These are phyloP conservation scores for Haberlea rhodopensis DNA, from an alignment of 257 asterid species.

Conservation along the genomic window DNA sequence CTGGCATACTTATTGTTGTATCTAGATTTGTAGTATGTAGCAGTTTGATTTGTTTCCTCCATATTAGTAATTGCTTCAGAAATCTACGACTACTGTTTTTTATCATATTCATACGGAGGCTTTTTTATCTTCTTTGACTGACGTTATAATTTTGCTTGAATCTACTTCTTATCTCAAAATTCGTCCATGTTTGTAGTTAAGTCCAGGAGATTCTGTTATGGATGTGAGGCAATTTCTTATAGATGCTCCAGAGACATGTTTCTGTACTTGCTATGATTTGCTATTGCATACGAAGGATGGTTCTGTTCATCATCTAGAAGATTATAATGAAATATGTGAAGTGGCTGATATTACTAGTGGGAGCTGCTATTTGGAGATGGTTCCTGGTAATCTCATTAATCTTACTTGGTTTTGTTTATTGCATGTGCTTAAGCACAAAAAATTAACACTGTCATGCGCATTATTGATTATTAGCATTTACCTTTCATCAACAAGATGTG, in stretches of 20 bases:
- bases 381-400: constrained; percentile 57
- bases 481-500: background rate
- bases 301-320: constrained; percentile 73
- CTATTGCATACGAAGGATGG: constrained; percentile 76
- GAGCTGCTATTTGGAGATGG: constrained; percentile 87
- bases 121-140: constrained; percentile 1
- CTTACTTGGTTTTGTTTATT: constrained; percentile 22
- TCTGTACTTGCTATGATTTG: constrained; percentile 88
- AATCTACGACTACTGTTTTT: background rate
- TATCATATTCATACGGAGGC: background rate
- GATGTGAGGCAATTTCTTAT: constrained; percentile 97
- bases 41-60: constrained; percentile 14
- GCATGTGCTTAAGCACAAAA: constrained; percentile 3
- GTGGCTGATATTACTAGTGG: constrained; percentile 89
- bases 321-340: constrained; percentile 89
- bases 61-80: constrained; percentile 19
- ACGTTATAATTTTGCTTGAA: background rate
- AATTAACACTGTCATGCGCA: background rate
- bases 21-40: background rate
- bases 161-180: constrained; percentile 24
- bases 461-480: too few species aligned
- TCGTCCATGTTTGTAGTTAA: constrained; percentile 60
- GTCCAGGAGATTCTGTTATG: constrained; percentile 98
- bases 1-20: background rate
- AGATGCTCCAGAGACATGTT: constrained; percentile 94